A percentile compares a stretch with the other conserved stretches of the same genome.
These are phyloP conservation scores for Cytidiella melzeri DNA, from an alignment of 768 basidiomycete genomes.

Conservation along the genomic window DNA sequence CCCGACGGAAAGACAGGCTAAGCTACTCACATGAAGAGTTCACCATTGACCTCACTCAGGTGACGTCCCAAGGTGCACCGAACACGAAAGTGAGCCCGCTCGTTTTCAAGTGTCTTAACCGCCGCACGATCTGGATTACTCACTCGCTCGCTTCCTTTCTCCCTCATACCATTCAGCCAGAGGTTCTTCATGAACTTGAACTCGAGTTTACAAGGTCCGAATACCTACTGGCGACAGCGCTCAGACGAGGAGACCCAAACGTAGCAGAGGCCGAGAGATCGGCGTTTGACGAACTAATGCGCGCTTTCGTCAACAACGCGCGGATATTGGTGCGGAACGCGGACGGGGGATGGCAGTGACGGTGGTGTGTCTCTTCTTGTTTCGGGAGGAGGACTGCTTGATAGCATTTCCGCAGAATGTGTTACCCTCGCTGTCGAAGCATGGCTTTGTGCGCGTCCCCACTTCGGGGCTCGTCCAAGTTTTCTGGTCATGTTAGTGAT, in stretches of 20 bases:
- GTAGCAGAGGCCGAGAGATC: slow-evolving; percentile 57
- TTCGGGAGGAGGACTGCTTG: no score
- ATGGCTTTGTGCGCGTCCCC: no score
- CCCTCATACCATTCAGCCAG: slow-evolving; percentile 33
- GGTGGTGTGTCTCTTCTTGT: no score
- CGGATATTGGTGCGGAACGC: slow-evolving; percentile 82
- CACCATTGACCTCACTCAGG: slow-evolving; percentile 90
- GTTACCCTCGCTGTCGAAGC: no score
- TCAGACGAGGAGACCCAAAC: slow-evolving; percentile 57
- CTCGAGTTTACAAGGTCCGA: slow-evolving; percentile 76
- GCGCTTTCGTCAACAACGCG: slow-evolving; percentile 89
- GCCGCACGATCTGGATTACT: no score
- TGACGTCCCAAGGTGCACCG: slow-evolving; percentile 49
- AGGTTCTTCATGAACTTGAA: slow-evolving; percentile 81
- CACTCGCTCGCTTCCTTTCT: not conserved
- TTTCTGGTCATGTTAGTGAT: no score
- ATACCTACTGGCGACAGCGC: slow-evolving; percentile 64
- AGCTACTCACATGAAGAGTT: slow-evolving; percentile 94
- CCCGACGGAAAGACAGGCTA: slow-evolving; percentile 82
- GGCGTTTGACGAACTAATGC: slow-evolving; percentile 87
- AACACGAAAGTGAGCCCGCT: slow-evolving; percentile 39
- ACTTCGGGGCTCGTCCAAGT: no score
- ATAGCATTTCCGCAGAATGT: no score
- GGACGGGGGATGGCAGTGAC: slow-evolving; percentile 15
- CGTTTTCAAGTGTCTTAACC: not conserved